phyloP scores from a whole-genome alignment of 495 filamentous ascomycete genomes.

The Apodospora peruviana region DNA sequence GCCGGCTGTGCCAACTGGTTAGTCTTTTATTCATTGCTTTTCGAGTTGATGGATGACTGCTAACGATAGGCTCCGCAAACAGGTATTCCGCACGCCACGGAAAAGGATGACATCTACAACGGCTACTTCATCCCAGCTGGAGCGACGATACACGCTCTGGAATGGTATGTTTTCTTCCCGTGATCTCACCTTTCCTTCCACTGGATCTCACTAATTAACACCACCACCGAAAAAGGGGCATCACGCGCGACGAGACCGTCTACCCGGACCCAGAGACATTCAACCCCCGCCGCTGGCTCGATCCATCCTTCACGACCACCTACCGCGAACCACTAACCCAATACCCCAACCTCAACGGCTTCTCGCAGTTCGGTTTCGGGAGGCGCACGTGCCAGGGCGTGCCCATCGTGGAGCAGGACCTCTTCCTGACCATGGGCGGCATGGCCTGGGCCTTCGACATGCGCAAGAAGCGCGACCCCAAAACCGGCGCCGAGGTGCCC shows the following conservation, averaged over 20 bases:
- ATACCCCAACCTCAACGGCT: conserved; percentile 50
- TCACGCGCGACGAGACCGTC: conserved; percentile 51
- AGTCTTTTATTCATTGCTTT: neutral
- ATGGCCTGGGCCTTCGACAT: conserved; percentile 56
- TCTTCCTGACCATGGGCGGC: conserved; percentile 53
- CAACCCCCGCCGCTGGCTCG: conserved; percentile 47
- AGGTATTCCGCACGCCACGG: conserved; percentile 50
- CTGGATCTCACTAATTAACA: neutral
- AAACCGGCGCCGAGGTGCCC: conserved; percentile 29
- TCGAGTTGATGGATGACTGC: neutral
- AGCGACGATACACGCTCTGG: conserved; percentile 53
- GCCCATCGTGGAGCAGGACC: conserved; percentile 49
- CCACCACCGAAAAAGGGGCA: conserved; percentile 41
- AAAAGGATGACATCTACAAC: conserved; percentile 50
- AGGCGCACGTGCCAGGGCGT: conserved; percentile 55
- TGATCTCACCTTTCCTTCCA: neutral
- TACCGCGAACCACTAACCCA: conserved; percentile 49
- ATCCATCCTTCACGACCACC: conserved; percentile 44
- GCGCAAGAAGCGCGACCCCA: conserved; percentile 31
- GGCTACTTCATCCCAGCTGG: conserved; percentile 52
- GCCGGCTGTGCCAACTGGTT: conserved; percentile 48
- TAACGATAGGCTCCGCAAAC: neutral
- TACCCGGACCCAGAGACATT: conserved; percentile 61
- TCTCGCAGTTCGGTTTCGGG: conserved; percentile 57
- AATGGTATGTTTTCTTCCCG: conserved; percentile 33